These are phyloP conservation scores for Candida succiphila DNA, from an alignment of 805 yeast genomes.

Conservation along the genomic window DNA sequence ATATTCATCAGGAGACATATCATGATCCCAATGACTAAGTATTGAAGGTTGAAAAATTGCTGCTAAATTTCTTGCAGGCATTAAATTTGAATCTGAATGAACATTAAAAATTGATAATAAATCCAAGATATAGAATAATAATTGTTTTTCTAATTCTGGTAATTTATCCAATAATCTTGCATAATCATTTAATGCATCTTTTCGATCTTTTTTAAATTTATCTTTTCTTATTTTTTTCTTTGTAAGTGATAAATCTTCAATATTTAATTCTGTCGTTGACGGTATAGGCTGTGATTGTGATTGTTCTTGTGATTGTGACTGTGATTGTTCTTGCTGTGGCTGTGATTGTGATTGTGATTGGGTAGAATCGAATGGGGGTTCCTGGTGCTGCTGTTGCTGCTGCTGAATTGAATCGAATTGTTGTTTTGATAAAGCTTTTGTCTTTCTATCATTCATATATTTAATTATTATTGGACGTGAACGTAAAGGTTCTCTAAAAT, in stretches of 20 bases:
- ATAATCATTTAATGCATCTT: slow-evolving; percentile 61
- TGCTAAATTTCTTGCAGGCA: slow-evolving; percentile 90
- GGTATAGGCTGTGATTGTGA: not conserved
- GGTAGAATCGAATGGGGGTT: no score
- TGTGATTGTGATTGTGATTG: not conserved
- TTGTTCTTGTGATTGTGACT: not conserved
- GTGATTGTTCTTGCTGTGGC: not conserved
- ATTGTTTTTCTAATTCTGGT: slow-evolving; percentile 72
- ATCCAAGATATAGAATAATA: slow-evolving; percentile 80
- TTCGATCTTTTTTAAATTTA: slow-evolving; percentile 52
- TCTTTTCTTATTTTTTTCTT: slow-evolving; percentile 38
- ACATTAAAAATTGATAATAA: slow-evolving; percentile 77
- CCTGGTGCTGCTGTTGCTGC: not conserved
- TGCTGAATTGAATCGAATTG: not conserved
- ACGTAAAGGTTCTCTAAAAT: slow-evolving; percentile 70
- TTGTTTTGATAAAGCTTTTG: slow-evolving; percentile 7
- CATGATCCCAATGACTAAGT: slow-evolving; percentile 85
- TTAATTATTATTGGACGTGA: slow-evolving; percentile 53
- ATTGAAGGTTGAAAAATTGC: slow-evolving; percentile 98
- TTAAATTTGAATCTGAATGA: slow-evolving; percentile 66
- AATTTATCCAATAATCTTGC: slow-evolving; percentile 56
- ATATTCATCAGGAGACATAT: slow-evolving; percentile 86
- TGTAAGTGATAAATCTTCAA: slow-evolving; percentile 5
- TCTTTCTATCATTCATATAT: slow-evolving; percentile 48
- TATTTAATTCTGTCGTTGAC: not conserved